Conservation (phyloP, 2,329 filamentous ascomycete genomes). For the Apiospora malaysiana region DNA sequence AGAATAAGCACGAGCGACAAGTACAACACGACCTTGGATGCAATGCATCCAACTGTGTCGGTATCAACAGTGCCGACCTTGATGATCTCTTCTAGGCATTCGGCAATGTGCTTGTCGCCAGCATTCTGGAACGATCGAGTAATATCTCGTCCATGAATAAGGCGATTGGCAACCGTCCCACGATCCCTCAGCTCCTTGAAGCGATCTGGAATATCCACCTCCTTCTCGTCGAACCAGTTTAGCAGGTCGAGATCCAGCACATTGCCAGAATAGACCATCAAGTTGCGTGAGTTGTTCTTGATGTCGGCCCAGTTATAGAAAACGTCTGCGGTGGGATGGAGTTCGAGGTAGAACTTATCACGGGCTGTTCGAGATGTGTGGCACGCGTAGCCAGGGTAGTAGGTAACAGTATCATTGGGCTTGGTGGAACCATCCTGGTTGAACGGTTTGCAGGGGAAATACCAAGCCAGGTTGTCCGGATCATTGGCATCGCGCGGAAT, state of each 20-base stretch:
- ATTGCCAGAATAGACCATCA: slow-evolving; percentile 92
- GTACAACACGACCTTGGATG: slow-evolving; percentile 95
- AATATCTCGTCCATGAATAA: slow-evolving; percentile 82
- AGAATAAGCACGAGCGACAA: slow-evolving; percentile 91
- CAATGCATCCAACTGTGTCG: slow-evolving; percentile 95
- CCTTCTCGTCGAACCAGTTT: slow-evolving; percentile 83
- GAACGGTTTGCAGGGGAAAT: slow-evolving; percentile 91
- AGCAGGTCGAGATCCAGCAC: slow-evolving; percentile 90
- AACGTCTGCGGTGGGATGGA: slow-evolving; percentile 79
- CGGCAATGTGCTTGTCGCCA: slow-evolving; percentile 79
- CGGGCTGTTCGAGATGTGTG: slow-evolving; percentile 78
- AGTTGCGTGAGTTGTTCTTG: slow-evolving; percentile 84
- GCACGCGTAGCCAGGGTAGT: slow-evolving; percentile 86
- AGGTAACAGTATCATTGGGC: slow-evolving; percentile 74
- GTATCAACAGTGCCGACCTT: slow-evolving; percentile 96
- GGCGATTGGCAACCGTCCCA: slow-evolving; percentile 60
- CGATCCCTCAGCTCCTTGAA: slow-evolving; percentile 83
- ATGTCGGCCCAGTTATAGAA: slow-evolving; percentile 97
- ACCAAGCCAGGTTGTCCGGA: slow-evolving; percentile 80
- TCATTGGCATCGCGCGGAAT: slow-evolving; percentile 76
- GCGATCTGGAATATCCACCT: slow-evolving; percentile 76
- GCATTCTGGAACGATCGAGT: slow-evolving; percentile 85
- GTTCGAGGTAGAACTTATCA: slow-evolving; percentile 73
- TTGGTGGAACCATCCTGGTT: slow-evolving; percentile 89
- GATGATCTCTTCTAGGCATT: slow-evolving; percentile 92